A percentile compares a stretch with the other conserved stretches of the same genome.
Evolutionary conservation across 768 basidiomycete genomes (phyloP).

Genomic region (Boletus subparvulus): DNA sequence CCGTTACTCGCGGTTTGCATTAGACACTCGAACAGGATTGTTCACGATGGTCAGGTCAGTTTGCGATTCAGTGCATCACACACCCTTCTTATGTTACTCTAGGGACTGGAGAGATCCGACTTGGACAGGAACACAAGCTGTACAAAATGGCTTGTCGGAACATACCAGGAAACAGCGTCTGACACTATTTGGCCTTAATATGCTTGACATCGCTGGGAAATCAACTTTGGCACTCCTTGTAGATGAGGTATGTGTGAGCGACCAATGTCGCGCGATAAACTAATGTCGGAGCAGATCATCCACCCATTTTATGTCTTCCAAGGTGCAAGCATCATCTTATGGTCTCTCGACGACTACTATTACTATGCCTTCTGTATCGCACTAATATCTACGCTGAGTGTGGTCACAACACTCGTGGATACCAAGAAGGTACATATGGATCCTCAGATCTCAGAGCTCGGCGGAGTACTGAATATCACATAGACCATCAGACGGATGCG

Average conservation of each 20-base stretch:
- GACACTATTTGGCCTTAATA: constrained; percentile 77
- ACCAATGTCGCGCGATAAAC: background rate
- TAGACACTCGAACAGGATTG: constrained; percentile 80
- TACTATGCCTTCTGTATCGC: constrained; percentile 98
- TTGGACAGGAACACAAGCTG: constrained; percentile 61
- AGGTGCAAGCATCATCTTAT: constrained; percentile 89
- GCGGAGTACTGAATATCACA: constrained; percentile 4
- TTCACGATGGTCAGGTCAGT: constrained; percentile 77
- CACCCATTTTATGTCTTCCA: constrained; percentile 99
- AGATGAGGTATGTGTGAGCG: constrained; percentile 69
- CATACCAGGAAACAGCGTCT: constrained; percentile 60
- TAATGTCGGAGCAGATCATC: constrained; percentile 56
- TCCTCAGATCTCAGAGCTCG: background rate
- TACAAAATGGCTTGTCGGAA: constrained; percentile 63
- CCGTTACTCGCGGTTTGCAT: constrained; percentile 86
- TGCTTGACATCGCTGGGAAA: constrained; percentile 90
- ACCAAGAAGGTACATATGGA: constrained; percentile 72
- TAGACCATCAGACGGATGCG: constrained; percentile 93
- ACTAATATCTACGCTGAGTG: constrained; percentile 82
- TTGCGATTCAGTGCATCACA: background rate
- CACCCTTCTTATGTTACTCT: constrained; percentile 5
- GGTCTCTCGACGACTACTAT: constrained; percentile 94
- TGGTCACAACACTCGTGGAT: constrained; percentile 83
- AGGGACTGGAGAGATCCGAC: constrained; percentile 90
- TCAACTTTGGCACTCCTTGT: constrained; percentile 73